phyloP scores from a whole-genome alignment of 2,329 filamentous ascomycete genomes.

The Pseudomassariella vexata region DNA sequence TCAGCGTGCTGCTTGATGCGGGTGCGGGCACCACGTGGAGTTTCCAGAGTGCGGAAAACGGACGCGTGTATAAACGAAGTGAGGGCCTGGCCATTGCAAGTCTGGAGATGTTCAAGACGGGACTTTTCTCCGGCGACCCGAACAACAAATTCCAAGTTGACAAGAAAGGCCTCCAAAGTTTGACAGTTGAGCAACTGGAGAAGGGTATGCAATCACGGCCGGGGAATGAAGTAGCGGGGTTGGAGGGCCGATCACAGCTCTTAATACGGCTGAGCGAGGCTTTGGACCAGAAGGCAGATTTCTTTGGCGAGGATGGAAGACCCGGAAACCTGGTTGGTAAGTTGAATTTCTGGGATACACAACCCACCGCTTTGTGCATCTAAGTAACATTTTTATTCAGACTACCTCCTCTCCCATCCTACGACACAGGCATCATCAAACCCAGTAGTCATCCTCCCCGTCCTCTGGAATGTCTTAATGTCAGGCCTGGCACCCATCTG shows the following conservation, averaged over 20 bases:
- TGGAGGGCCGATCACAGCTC: constrained; percentile 78
- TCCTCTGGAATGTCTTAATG: constrained; percentile 88
- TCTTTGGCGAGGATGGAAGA: constrained; percentile 77
- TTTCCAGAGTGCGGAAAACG: constrained; percentile 67
- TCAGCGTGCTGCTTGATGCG: constrained; percentile 79
- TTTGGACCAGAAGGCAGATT: constrained; percentile 67
- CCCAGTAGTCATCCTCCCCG: constrained; percentile 46
- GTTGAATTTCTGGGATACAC: too few species aligned
- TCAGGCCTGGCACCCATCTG: constrained; percentile 81
- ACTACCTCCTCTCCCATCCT: constrained; percentile 88
- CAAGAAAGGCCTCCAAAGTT: constrained; percentile 66
- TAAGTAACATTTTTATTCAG: too few species aligned
- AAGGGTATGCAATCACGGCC: constrained; percentile 80
- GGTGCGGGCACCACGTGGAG: constrained; percentile 88
- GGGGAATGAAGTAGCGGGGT: constrained; percentile 73
- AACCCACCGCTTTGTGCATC: too few species aligned
- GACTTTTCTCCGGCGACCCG: constrained; percentile 78
- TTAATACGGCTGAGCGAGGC: constrained; percentile 71
- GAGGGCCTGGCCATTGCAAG: constrained; percentile 49
- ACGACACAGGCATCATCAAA: constrained; percentile 84
- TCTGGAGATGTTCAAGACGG: constrained; percentile 86
- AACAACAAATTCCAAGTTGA: constrained; percentile 86
- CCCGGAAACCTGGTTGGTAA: constrained; percentile 92
- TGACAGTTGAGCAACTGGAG: constrained; percentile 70
- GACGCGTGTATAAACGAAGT: constrained; percentile 9